Conservation (phyloP, 768 basidiomycete genomes). For the Cytidiella melzeri region DNA sequence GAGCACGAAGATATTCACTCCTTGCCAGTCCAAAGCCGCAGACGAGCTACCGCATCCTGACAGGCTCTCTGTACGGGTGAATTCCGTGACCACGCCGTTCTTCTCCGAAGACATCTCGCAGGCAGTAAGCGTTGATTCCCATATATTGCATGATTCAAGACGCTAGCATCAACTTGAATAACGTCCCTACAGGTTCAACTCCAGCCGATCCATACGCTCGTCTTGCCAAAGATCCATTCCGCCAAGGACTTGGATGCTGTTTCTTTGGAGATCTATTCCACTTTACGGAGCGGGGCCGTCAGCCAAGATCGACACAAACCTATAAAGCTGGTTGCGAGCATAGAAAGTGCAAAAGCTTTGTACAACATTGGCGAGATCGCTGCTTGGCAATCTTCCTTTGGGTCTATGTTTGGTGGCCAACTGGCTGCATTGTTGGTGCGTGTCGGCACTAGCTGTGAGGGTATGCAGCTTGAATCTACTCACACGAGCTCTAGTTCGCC, state of each 20-base stretch:
- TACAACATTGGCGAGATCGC: slow-evolving; percentile 68
- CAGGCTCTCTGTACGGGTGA: slow-evolving; percentile 66
- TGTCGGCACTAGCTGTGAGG: no score
- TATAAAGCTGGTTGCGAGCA: slow-evolving; percentile 66
- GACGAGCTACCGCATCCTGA: slow-evolving; percentile 36
- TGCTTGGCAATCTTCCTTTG: slow-evolving; percentile 50
- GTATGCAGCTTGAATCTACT: not conserved
- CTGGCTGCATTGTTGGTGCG: slow-evolving; percentile 65
- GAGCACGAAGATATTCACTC: slow-evolving; percentile 3
- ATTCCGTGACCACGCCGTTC: slow-evolving; percentile 58
- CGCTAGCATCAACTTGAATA: no score
- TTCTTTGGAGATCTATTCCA: slow-evolving; percentile 38
- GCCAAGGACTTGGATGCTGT: slow-evolving; percentile 58
- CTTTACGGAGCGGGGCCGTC: slow-evolving; percentile 18
- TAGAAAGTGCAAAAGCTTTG: slow-evolving; percentile 77
- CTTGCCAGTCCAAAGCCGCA: slow-evolving; percentile 5
- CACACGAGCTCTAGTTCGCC: slow-evolving; percentile 91
- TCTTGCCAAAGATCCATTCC: slow-evolving; percentile 82
- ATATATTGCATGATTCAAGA: not conserved
- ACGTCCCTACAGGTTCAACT: slow-evolving; percentile 35
- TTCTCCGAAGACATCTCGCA: slow-evolving; percentile 59
- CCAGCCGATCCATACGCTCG: slow-evolving; percentile 52
- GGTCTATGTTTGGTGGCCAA: slow-evolving; percentile 39
- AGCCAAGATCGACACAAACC: slow-evolving; percentile 24
- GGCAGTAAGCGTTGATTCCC: slow-evolving; percentile 36